Evolutionary conservation across 1,284 basidiomycete genomes (phyloP).

Genomic region (Anthracocystis walkeri): DNA sequence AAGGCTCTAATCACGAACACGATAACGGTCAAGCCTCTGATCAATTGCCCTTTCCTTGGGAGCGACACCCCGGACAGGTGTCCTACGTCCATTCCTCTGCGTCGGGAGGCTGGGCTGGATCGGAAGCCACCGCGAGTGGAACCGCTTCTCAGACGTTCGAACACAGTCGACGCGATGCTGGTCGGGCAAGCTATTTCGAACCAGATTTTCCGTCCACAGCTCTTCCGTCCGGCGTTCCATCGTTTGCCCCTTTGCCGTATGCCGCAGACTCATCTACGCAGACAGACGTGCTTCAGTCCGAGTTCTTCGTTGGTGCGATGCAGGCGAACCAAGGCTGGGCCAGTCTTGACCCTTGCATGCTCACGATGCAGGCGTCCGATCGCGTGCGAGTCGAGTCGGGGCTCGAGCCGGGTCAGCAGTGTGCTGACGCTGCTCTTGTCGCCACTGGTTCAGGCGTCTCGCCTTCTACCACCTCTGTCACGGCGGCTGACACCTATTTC

Average conservation of each 20-base stretch:
- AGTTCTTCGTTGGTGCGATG: constrained; percentile 32
- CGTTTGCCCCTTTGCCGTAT: background rate
- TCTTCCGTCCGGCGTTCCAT: constrained; percentile 6
- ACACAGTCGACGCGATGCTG: constrained; percentile 5
- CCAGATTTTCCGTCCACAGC: background rate
- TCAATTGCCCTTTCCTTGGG: constrained; percentile 17
- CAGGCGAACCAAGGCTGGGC: constrained; percentile 9
- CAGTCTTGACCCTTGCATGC: constrained; percentile 24
- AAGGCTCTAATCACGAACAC: background rate
- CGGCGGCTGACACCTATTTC: constrained; percentile 23
- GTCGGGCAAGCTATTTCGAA: constrained; percentile 4
- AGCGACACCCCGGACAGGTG: constrained; percentile 10
- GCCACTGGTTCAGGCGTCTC: constrained; percentile 4
- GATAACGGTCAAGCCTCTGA: background rate
- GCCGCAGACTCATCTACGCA: background rate
- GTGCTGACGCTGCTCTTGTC: background rate
- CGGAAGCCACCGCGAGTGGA: background rate
- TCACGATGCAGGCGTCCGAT: constrained; percentile 20
- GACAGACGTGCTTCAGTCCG: constrained; percentile 26
- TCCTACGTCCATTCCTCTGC: constrained; percentile 1
- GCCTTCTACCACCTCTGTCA: constrained; percentile 9
- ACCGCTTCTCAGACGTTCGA: background rate
- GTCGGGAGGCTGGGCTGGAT: background rate
- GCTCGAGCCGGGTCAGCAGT: background rate
- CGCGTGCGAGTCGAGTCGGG: constrained; percentile 27